phyloP scores from a whole-genome alignment of 2,329 filamentous ascomycete genomes.

The Phialophora expanda region DNA sequence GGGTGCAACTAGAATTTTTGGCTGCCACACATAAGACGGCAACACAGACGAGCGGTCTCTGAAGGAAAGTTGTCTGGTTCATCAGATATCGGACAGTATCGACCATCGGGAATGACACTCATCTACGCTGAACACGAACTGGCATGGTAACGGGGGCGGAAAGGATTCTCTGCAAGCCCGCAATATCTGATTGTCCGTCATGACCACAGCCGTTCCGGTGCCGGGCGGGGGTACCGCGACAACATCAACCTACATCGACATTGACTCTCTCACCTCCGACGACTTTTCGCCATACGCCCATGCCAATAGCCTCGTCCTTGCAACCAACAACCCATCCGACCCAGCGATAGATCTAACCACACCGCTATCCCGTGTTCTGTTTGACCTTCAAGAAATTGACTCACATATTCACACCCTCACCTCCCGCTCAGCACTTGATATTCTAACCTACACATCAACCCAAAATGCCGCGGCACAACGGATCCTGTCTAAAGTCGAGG shows the following conservation, averaged over 20 bases:
- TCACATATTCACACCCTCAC: conserved; percentile 92
- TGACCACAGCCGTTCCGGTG: conserved; percentile 17
- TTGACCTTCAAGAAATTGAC: conserved; percentile 96
- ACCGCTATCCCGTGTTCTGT: conserved; percentile 88
- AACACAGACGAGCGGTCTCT: neutral
- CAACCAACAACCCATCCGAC: conserved; percentile 91
- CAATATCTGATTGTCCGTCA: neutral
- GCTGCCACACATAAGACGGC: neutral
- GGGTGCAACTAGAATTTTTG: neutral
- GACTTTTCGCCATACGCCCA: conserved; percentile 80
- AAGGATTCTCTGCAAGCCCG: neutral
- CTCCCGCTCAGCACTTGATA: conserved; percentile 78
- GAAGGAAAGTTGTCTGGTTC: neutral
- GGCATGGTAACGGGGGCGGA: neutral
- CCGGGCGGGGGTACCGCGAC: conserved; percentile 1
- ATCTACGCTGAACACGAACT: neutral
- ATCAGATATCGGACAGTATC: neutral
- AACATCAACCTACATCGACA: conserved; percentile 76
- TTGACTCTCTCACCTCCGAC: conserved; percentile 85
- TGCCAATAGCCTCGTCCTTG: conserved; percentile 84
- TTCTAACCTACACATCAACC: conserved; percentile 76
- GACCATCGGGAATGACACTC: neutral
- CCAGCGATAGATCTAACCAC: conserved; percentile 90
- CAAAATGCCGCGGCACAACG: conserved; percentile 74
- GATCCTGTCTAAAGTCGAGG: conserved; percentile 77